Percentiles rank a stretch among this genome's conserved stretches.
These are phyloP conservation scores for Penicillium sp. DNA, from an alignment of 2,329 filamentous ascomycete species.

Conservation along the genomic window DNA sequence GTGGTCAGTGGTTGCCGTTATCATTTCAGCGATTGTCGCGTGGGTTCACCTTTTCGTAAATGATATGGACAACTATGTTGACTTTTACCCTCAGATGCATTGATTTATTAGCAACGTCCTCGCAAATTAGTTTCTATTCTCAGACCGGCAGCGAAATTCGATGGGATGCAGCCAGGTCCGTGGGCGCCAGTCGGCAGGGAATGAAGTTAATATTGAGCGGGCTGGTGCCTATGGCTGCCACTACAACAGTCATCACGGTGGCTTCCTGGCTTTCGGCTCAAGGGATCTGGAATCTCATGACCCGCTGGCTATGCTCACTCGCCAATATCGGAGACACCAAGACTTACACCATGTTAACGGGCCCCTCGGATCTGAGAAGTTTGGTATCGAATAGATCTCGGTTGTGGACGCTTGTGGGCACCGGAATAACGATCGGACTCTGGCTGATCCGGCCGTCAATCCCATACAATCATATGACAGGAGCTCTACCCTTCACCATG, in stretches of 20 bases:
- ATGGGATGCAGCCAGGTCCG: slow-evolving; percentile 28
- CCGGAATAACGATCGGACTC: slow-evolving; percentile 15
- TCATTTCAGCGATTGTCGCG: slow-evolving; percentile 21
- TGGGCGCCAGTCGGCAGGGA: slow-evolving; percentile 26
- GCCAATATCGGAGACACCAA: slow-evolving; percentile 13
- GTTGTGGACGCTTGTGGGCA: slow-evolving; percentile 18
- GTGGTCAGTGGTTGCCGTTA: slow-evolving; percentile 12
- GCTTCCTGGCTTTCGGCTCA: slow-evolving; percentile 21
- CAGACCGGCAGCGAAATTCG: slow-evolving; percentile 30
- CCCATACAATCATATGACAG: slow-evolving; percentile 29
- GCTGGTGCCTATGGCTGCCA: slow-evolving; percentile 20
- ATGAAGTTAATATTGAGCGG: slow-evolving; percentile 29
- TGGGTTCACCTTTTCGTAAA: slow-evolving; percentile 10
- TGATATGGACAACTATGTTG: neutral
- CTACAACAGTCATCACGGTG: slow-evolving; percentile 16
- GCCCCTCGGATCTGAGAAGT: slow-evolving; percentile 11
- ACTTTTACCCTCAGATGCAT: slow-evolving; percentile 12
- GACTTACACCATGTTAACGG: slow-evolving; percentile 11
- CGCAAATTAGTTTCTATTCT: slow-evolving; percentile 31
- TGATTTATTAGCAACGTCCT: slow-evolving; percentile 21
- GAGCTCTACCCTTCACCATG: slow-evolving; percentile 26
- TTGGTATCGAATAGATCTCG: slow-evolving; percentile 4
- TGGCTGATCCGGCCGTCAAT: slow-evolving; percentile 23
- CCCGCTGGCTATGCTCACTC: slow-evolving; percentile 21
- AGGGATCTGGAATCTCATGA: slow-evolving; percentile 21